phyloP scores from a whole-genome alignment of 257 asterid species.

The Solanum pennellii region DNA sequence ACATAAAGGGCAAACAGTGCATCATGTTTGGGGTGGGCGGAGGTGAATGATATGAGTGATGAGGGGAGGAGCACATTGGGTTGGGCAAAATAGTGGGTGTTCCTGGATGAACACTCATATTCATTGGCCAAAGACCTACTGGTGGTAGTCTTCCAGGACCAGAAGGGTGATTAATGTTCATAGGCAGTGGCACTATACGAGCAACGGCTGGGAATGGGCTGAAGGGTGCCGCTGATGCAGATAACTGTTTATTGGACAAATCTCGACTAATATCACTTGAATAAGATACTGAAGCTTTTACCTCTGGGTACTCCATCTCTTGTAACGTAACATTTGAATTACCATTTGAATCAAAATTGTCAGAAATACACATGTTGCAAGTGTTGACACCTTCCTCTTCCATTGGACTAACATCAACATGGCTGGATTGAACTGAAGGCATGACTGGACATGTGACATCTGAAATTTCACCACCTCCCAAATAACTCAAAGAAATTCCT shows the following conservation, averaged over 20 bases:
- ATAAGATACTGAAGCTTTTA: conserved; percentile 18
- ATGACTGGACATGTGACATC: conserved; percentile 13
- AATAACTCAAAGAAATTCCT: conserved; percentile 16
- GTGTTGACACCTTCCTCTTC: conserved; percentile 16
- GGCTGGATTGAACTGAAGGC: conserved; percentile 13
- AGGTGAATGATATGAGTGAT: conserved; percentile 80
- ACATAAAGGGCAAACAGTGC: conserved; percentile 70
- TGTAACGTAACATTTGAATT: conserved; percentile 22
- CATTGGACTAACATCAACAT: conserved; percentile 18
- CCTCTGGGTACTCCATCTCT: conserved; percentile 33
- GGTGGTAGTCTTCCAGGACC: conserved; percentile 54
- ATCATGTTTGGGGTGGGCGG: conserved; percentile 79
- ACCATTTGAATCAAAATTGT: conserved; percentile 10
- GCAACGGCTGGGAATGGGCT: conserved; percentile 59
- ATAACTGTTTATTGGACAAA: conserved; percentile 48
- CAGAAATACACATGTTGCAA: conserved; percentile 9
- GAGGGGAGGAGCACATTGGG: conserved; percentile 66
- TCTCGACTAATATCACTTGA: conserved; percentile 43
- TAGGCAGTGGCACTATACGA: conserved; percentile 50
- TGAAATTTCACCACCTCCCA: conserved; percentile 15
- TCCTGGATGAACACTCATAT: conserved; percentile 78
- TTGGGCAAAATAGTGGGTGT: conserved; percentile 52
- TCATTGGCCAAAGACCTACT: conserved; percentile 75
- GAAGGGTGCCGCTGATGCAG: conserved; percentile 97
- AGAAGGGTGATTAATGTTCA: conserved; percentile 41